phyloP scores from a whole-genome alignment of 352 stramenopile species.

The Globisporangium barbulae region DNA sequence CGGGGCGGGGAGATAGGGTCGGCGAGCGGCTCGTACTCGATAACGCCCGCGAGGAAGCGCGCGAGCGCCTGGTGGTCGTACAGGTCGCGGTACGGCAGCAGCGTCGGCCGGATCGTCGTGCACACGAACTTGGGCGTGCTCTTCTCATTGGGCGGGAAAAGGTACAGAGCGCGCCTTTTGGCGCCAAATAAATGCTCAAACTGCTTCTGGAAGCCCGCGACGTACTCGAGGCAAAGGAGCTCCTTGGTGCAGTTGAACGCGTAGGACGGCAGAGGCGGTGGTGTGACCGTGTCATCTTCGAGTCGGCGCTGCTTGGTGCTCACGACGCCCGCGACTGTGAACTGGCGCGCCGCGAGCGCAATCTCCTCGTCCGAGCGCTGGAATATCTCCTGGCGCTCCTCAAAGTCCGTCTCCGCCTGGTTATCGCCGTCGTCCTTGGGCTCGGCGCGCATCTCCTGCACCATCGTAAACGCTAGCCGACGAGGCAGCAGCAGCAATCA shows the following conservation, averaged over 20 bases:
- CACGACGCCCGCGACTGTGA: slow-evolving; percentile 71
- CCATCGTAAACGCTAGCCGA: not conserved
- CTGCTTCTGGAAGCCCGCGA: slow-evolving; percentile 87
- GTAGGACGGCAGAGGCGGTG: slow-evolving; percentile 32
- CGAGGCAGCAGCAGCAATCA: not conserved
- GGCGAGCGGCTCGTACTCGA: slow-evolving; percentile 94
- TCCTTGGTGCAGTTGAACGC: slow-evolving; percentile 85
- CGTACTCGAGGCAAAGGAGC: slow-evolving; percentile 92
- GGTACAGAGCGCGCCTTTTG: slow-evolving; percentile 65
- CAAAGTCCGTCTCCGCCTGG: slow-evolving; percentile 29
- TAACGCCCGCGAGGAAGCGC: slow-evolving; percentile 87
- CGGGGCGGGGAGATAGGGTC: slow-evolving; percentile 66
- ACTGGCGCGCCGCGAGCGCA: slow-evolving; percentile 55
- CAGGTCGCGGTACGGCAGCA: slow-evolving; percentile 89
- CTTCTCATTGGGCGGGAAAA: slow-evolving; percentile 91
- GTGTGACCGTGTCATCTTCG: slow-evolving; percentile 48
- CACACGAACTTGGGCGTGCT: slow-evolving; percentile 94
- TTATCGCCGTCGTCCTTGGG: slow-evolving; percentile 36
- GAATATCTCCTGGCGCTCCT: slow-evolving; percentile 49
- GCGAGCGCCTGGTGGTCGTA: slow-evolving; percentile 88
- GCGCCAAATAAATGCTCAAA: slow-evolving; percentile 87
- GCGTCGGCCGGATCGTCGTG: slow-evolving; percentile 90
- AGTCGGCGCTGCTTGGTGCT: slow-evolving; percentile 80
- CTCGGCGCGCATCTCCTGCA: slow-evolving; percentile 51
- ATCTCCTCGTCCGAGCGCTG: slow-evolving; percentile 53